These are phyloP conservation scores for Pisolithus tinctorius DNA, from an alignment of 768 basidiomycete species.

Conservation along the genomic window DNA sequence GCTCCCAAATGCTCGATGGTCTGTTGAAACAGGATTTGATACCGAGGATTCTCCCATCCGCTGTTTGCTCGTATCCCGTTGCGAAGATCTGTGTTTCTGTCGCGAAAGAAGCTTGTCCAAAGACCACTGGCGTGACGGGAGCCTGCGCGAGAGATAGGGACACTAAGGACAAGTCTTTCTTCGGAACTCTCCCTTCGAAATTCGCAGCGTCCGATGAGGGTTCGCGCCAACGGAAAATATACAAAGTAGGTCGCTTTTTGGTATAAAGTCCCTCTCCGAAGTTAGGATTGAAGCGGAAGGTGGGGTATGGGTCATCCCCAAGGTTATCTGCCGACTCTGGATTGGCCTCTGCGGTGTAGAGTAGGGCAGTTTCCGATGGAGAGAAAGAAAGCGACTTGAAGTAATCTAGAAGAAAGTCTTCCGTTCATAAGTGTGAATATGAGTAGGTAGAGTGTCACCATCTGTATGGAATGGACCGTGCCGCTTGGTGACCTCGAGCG, in stretches of 20 bases:
- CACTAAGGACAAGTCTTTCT: slow-evolving; percentile 5
- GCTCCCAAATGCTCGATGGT: slow-evolving; percentile 48
- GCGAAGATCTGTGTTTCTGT: slow-evolving; percentile 41
- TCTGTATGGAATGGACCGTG: slow-evolving; percentile 61
- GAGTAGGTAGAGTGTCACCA: slow-evolving; percentile 30
- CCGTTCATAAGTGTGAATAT: not conserved
- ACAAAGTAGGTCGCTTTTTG: slow-evolving; percentile 47
- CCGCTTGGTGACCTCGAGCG: slow-evolving; percentile 48
- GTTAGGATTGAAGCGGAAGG: slow-evolving; percentile 50
- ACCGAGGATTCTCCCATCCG: slow-evolving; percentile 54
- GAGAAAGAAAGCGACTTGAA: slow-evolving; percentile 49
- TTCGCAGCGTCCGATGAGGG: slow-evolving; percentile 1
- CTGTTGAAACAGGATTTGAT: slow-evolving; percentile 56
- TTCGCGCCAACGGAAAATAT: slow-evolving; percentile 44
- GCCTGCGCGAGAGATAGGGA: slow-evolving; percentile 10
- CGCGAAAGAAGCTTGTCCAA: slow-evolving; percentile 53
- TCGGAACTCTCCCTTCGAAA: slow-evolving; percentile 3
- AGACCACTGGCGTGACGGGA: slow-evolving; percentile 21
- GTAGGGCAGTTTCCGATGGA: slow-evolving; percentile 41
- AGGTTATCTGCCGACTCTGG: slow-evolving; percentile 12
- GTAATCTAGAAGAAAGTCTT: slow-evolving; percentile 34
- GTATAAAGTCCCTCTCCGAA: slow-evolving; percentile 59
- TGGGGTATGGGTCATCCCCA: slow-evolving; percentile 24
- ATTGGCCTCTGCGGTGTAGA: slow-evolving; percentile 59
- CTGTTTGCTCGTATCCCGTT: slow-evolving; percentile 54